Percentiles rank a stretch among this genome's conserved stretches.
phyloP scores from a whole-genome alignment of 2,329 filamentous ascomycete genomes.

The Colletotrichum brevisporum region DNA sequence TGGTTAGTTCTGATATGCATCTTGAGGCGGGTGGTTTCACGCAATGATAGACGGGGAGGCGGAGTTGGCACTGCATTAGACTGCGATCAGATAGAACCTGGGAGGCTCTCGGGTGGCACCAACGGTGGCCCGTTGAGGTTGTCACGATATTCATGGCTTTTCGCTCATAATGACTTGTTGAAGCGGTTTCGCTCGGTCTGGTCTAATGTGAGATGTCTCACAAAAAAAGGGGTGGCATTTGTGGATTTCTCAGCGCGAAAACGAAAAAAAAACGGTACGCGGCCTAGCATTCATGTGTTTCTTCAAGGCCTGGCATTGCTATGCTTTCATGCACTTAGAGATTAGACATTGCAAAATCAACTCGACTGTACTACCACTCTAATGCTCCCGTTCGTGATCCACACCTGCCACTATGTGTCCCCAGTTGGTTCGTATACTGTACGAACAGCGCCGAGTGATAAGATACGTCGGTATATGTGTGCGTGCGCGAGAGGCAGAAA shows the following conservation, averaged over 20 bases:
- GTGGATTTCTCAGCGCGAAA: slow-evolving; percentile 28
- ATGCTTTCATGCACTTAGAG: slow-evolving; percentile 11
- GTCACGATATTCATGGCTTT: slow-evolving; percentile 43
- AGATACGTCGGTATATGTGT: no score
- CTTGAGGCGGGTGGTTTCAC: slow-evolving; percentile 42
- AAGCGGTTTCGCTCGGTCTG: slow-evolving; percentile 36
- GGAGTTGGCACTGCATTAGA: slow-evolving; percentile 51
- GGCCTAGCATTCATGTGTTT: slow-evolving; percentile 4
- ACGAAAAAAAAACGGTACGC: slow-evolving; percentile 25
- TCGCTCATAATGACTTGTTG: slow-evolving; percentile 41
- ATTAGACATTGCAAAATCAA: slow-evolving; percentile 37
- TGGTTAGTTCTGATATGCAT: slow-evolving; percentile 43
- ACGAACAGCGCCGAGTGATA: no score
- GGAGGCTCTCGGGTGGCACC: slow-evolving; percentile 40
- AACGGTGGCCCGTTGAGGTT: slow-evolving; percentile 40
- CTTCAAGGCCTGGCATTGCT: slow-evolving; percentile 1
- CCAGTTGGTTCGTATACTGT: no score
- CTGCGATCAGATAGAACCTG: slow-evolving; percentile 47
- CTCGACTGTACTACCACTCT: slow-evolving; percentile 2
- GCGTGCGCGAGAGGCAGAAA: no score
- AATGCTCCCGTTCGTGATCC: no score
- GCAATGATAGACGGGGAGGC: slow-evolving; percentile 45
- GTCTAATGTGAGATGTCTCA: slow-evolving; percentile 40
- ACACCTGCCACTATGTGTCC: no score
- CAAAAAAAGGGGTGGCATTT: slow-evolving; percentile 34